Evolutionary conservation across 2,329 filamentous ascomycete species (phyloP).

Genomic region (Fusarium xylarioides): DNA sequence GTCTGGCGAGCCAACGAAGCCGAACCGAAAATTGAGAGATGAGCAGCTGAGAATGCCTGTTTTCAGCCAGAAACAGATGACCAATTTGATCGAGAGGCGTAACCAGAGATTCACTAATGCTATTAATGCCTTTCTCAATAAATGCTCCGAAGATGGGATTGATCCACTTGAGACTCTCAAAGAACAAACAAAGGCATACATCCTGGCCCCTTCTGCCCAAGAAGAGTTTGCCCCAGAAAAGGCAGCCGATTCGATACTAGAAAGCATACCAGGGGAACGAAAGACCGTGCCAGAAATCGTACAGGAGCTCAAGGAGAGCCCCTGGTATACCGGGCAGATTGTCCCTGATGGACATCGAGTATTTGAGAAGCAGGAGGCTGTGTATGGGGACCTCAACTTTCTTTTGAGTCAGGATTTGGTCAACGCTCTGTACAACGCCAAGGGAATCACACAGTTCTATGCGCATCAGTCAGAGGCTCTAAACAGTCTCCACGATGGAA

Average conservation of each 20-base stretch:
- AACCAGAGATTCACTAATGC: conserved; percentile 85
- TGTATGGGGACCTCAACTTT: conserved; percentile 87
- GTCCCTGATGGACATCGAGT: conserved; percentile 92
- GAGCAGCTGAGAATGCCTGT: conserved; percentile 92
- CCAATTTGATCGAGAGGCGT: conserved; percentile 85
- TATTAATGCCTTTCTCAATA: conserved; percentile 78
- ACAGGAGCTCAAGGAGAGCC: conserved; percentile 78
- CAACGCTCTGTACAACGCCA: conserved; percentile 95
- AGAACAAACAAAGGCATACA: conserved; percentile 63
- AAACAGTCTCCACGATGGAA: conserved; percentile 82
- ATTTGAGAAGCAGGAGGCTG: conserved; percentile 83
- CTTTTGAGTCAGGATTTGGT: conserved; percentile 88
- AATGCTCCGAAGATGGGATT: conserved; percentile 69
- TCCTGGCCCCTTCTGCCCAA: conserved; percentile 68
- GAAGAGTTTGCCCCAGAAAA: conserved; percentile 44
- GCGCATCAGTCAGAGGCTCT: conserved; percentile 94
- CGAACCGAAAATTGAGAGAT: conserved; percentile 73
- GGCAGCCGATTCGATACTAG: conserved; percentile 63
- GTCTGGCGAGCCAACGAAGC: conserved; percentile 75
- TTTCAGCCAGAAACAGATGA: conserved; percentile 92
- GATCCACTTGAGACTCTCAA: conserved; percentile 75
- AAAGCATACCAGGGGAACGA: conserved; percentile 80
- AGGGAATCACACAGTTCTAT: conserved; percentile 85
- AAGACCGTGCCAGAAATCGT: conserved; percentile 86
- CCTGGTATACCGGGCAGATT: conserved; percentile 93